Base-by-base conservation (phyloP, 257 asterid genomes). In the Petunia secreta region DNA sequence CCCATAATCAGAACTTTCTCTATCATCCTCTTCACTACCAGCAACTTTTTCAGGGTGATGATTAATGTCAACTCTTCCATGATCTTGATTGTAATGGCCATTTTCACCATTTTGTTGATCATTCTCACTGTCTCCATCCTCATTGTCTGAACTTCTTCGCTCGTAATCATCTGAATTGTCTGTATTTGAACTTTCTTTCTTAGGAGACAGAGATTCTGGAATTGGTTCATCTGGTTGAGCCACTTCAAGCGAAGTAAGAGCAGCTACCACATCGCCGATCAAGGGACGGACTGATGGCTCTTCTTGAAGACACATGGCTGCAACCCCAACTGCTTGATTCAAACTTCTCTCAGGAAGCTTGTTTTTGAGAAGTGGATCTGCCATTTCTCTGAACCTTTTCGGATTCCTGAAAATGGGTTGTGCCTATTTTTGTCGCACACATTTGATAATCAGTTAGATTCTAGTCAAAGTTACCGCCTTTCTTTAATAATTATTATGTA, bases 241-340 rank as follows among this genome's bases (percentile, higher is more conserved):
- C 82, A 83, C 52, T 1, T 90, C 84, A 13, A 93, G 94, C 88
- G 86, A 89, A 85, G 87, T 85, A 38, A 93, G 92, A 4, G 94
- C 89, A 6, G 91, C 92, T 62, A 91, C 91, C 7, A 90, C 85
- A 66, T 94, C 98, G 10, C 91, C 65, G 71, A 94, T 92, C 81
- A 88, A 50, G 25, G 98, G 98, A 50, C 98, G 94, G 8, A 89
- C 95, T 3, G 89, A 82, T n/a, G 98, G 94, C 78, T 92, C 97
- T 39, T 92, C 98, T 65, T 94, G 97, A 14, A 94, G 82, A 73
- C 98, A 94, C 98, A 94, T 94, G 40, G 98, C 93, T 63, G 95
- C 93, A 52, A 92, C 91, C 55, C 97, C 97, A 3, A 94, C 89
- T 16, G 91, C 97, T 82, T 92, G 98, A 81, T 92, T 91, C 67